Percentiles rank a stretch among this genome's conserved stretches.
These are phyloP conservation scores for Fusarium staphyleae DNA, from an alignment of 2,329 filamentous ascomycete genomes.

Conservation along the genomic window DNA sequence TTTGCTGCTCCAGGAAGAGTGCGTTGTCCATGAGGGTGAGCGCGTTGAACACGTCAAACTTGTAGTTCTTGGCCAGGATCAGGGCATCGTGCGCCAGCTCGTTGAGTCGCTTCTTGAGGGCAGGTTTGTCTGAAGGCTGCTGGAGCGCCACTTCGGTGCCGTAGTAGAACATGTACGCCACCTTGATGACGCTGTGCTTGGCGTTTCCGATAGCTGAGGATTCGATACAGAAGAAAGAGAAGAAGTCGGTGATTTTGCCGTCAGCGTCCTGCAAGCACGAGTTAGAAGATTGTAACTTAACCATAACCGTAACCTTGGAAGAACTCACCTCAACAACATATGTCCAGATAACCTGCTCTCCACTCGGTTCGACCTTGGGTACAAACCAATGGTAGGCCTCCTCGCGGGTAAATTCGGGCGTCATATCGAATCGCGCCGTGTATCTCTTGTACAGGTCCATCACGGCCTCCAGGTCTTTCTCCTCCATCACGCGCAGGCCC, in stretches of 20 bases:
- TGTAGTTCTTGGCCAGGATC: constrained; percentile 80
- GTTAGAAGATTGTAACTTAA: not conserved
- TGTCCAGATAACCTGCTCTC: constrained; percentile 87
- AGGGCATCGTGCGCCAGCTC: constrained; percentile 82
- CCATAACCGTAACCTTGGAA: too few relatives aligned
- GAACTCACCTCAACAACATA: constrained; percentile 83
- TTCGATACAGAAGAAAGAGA: constrained; percentile 95
- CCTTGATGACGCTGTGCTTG: constrained; percentile 80
- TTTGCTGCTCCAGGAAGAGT: constrained; percentile 90
- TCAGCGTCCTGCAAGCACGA: constrained; percentile 56
- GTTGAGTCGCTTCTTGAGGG: constrained; percentile 82
- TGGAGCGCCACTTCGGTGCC: constrained; percentile 80
- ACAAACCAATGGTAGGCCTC: constrained; percentile 92
- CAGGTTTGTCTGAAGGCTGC: constrained; percentile 58
- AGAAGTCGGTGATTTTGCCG: constrained; percentile 91
- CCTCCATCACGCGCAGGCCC: constrained; percentile 81
- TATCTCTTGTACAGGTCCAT: constrained; percentile 78
- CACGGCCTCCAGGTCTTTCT: constrained; percentile 79
- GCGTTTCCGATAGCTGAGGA: constrained; percentile 87
- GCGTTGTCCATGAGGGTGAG: constrained; percentile 93
- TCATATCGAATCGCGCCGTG: constrained; percentile 80
- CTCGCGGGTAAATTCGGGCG: constrained; percentile 78
- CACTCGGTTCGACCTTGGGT: constrained; percentile 63
- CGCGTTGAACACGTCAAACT: constrained; percentile 97
- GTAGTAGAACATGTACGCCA: constrained; percentile 98